Percentiles rank a stretch among this genome's conserved stretches.
Conservation (phyloP, 2,329 filamentous ascomycete genomes). For the Fusarium stilboides region DNA sequence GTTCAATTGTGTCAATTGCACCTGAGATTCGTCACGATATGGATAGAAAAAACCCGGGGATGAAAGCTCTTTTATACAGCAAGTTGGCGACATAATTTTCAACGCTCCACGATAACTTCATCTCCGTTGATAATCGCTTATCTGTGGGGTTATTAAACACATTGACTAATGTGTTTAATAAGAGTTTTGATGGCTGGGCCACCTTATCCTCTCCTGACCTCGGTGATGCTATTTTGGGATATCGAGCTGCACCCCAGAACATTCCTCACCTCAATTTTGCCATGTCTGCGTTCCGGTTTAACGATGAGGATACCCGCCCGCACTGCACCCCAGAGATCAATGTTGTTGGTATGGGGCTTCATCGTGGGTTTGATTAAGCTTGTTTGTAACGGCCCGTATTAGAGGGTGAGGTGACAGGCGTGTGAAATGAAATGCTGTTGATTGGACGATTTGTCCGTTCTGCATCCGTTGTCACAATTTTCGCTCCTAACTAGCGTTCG, state of each 20-base stretch:
- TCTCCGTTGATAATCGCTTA: conserved; percentile 34
- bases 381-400: conserved; percentile 25
- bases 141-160: conserved; percentile 34
- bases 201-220: conserved; percentile 12
- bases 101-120: conserved; percentile 6
- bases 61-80: conserved; percentile 17
- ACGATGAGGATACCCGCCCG: conserved; percentile 18
- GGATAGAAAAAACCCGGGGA: conserved; percentile 8
- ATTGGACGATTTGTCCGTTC: background rate
- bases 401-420: background rate
- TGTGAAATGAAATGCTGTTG: background rate
- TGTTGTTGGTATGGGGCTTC: conserved; percentile 1
- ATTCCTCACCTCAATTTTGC: background rate
- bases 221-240: background rate
- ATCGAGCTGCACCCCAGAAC: conserved; percentile 17
- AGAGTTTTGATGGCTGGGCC: conserved; percentile 17
- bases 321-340: conserved; percentile 32
- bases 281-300: background rate
- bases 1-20: background rate
- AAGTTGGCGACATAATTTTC: background rate
- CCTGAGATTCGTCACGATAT: background rate
- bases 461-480: no score
- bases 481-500: no score
- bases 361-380: conserved; percentile 16
- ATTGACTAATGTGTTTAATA: conserved; percentile 37